phyloP scores from a whole-genome alignment of 306 rosid species.

The Canavalia gladiata region DNA sequence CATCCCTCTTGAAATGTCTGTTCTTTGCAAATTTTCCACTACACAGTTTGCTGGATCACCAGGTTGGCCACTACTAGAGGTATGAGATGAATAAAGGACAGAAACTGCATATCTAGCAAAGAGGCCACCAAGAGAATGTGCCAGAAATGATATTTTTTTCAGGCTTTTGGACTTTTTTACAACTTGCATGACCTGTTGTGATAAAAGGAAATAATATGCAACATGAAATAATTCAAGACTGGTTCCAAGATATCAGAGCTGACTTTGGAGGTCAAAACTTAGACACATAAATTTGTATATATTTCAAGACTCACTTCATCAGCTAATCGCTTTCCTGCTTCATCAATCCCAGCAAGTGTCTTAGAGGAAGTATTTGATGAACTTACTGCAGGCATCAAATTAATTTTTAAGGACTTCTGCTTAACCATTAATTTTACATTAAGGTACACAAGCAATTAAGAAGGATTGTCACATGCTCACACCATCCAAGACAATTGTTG shows the following conservation, averaged over 20 bases:
- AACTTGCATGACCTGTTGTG: constrained; percentile 75
- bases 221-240: constrained; percentile 43
- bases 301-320: constrained; percentile 76
- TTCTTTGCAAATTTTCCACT: constrained; percentile 48
- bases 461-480: too few species aligned
- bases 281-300: constrained; percentile 44
- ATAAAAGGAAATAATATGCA: constrained; percentile 48
- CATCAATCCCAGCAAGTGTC: constrained; percentile 91
- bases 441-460: constrained; percentile 1
- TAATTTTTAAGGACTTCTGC: constrained; percentile 42
- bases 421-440: constrained; percentile 25
- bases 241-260: constrained; percentile 31
- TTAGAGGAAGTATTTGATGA: constrained; percentile 80
- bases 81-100: constrained; percentile 69
- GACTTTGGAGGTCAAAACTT: constrained; percentile 20
- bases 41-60: constrained; percentile 49
- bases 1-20: constrained; percentile 61
- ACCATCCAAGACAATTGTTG: not conserved
- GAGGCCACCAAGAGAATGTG: constrained; percentile 97
- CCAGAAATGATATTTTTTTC: constrained; percentile 88
- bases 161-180: constrained; percentile 76
- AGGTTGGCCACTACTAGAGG: constrained; percentile 48
- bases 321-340: constrained; percentile 93
- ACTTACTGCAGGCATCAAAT: constrained; percentile 74
- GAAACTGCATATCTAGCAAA: constrained; percentile 89